Evolutionary conservation across 139 green algal genomes (phyloP), one percentile per base, ranked within the genome.

Genomic region (Closterium sp.): DNA sequence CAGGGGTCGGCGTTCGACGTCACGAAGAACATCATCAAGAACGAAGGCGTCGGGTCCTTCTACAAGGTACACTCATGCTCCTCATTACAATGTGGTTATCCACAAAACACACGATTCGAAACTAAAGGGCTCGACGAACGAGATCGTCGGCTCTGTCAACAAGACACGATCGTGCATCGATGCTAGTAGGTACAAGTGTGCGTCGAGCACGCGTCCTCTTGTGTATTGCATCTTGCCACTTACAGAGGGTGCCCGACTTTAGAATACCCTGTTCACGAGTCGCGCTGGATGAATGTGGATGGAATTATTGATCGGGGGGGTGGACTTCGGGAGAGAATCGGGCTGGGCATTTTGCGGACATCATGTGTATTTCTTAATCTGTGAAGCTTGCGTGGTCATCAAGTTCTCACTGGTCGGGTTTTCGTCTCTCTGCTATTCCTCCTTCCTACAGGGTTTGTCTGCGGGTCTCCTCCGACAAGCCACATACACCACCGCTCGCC

Each of bases 381-480:
- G 5, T 19, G 12, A 76, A 76, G 55, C 25, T 28, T 76, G 55
- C 55, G 10, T 28, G 16, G 16, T 16, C 23, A 1, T 76, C 55
- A 1, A 76, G 16, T 19, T 28, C 55, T 76, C 55, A 19, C 12
- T 76, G 55, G 25, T 76, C 55, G 16, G 4, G 55, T 76, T 76
- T 2, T 28, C 25, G 25, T 76, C 55, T 28, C 0, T 76, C 4
- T 4, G 1, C 55, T 19, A 28, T 76, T 76, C 55, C 25, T 28
- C 16, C 16, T 76, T 19, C 4, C 55, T 34, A 76, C 92, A 90
- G 94, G 98, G 98, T 33, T 96, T 99, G 55, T 97, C 94, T 83
- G 98, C 98, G 7, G 98, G 98, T 33, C 96, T 99, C 83, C 95
- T 99, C 90, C 96, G 98, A 86, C 98, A 99, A 95, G 98, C 98